phyloP scores from a whole-genome alignment of 768 basidiomycete genomes.

The Boletus pseudo-olivaceus region DNA sequence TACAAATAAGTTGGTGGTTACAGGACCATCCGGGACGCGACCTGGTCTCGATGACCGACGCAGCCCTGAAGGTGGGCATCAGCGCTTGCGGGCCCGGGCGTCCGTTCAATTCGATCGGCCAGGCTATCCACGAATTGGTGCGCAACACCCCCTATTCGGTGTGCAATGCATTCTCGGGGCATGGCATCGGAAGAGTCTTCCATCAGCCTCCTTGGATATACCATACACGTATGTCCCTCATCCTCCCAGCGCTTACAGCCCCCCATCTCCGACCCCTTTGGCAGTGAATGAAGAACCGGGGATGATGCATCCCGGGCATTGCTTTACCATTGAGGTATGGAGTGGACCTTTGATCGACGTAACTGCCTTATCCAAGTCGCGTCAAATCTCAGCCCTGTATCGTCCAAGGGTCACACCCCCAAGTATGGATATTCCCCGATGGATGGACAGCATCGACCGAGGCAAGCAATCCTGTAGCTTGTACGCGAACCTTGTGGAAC shows the following conservation, averaged over 20 bases:
- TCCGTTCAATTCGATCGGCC: conserved; percentile 68
- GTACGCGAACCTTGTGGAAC: neutral
- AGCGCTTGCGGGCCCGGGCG: conserved; percentile 66
- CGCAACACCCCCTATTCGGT: conserved; percentile 47
- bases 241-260: neutral
- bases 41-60: conserved; percentile 58
- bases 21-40: conserved; percentile 71
- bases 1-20: neutral
- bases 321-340: conserved; percentile 87
- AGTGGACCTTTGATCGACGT: neutral
- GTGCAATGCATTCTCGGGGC: conserved; percentile 73
- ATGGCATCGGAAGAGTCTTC: conserved; percentile 82
- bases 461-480: conserved; percentile 37
- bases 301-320: conserved; percentile 78
- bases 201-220: conserved; percentile 82
- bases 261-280: neutral
- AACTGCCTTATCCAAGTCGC: neutral
- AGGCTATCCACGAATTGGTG: conserved; percentile 57
- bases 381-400: conserved; percentile 55
- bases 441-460: conserved; percentile 93
- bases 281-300: conserved; percentile 84
- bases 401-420: conserved; percentile 68
- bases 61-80: conserved; percentile 71
- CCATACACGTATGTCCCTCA: conserved; percentile 56
- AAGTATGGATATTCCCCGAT: conserved; percentile 80